Conservation (phyloP, 441 rosid species). For the Pelargonium fulgidum region DNA sequence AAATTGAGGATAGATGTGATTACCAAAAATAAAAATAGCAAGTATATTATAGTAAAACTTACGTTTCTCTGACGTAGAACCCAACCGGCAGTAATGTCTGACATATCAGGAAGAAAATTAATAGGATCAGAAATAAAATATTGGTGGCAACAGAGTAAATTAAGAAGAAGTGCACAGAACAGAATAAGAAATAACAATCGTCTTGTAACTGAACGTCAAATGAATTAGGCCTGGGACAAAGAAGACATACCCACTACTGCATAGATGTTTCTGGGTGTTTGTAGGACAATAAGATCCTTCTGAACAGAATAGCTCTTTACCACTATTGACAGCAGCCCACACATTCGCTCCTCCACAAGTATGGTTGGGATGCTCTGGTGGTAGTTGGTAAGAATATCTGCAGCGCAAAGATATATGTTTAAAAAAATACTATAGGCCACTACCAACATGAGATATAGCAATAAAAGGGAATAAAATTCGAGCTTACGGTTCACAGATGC, state of each 20-base stretch:
- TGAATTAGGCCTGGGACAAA: background rate
- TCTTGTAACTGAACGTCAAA: too few relatives aligned
- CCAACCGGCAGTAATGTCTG: conserved; percentile 87
- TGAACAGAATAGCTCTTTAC: conserved; percentile 72
- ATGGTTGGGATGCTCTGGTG: conserved; percentile 65
- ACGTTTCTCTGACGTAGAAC: conserved; percentile 77
- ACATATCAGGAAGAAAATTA: conserved; percentile 26
- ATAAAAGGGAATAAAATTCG: conserved; percentile 2
- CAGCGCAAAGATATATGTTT: conserved; percentile 22
- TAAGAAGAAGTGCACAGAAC: conserved; percentile 13
- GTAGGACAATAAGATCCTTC: conserved; percentile 88
- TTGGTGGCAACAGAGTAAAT: background rate
- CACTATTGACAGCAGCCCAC: conserved; percentile 66
- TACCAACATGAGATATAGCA: conserved; percentile 7
- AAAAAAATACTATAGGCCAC: conserved; percentile 9
- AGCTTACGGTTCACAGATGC: conserved; percentile 65
- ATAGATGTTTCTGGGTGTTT: conserved; percentile 39
- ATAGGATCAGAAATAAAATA: conserved; percentile 11
- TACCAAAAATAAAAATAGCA: background rate
- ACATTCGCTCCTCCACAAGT: conserved; percentile 92
- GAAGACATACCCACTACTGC: conserved; percentile 67
- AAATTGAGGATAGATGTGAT: background rate
- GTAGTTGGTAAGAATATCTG: conserved; percentile 78
- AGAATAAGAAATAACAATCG: conserved; percentile 7
- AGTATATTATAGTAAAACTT: conserved; percentile 19